Percentiles rank a stretch among this genome's conserved stretches.
Conservation (phyloP, 2,329 filamentous ascomycete genomes). For the Malbranchea zuffiana region DNA sequence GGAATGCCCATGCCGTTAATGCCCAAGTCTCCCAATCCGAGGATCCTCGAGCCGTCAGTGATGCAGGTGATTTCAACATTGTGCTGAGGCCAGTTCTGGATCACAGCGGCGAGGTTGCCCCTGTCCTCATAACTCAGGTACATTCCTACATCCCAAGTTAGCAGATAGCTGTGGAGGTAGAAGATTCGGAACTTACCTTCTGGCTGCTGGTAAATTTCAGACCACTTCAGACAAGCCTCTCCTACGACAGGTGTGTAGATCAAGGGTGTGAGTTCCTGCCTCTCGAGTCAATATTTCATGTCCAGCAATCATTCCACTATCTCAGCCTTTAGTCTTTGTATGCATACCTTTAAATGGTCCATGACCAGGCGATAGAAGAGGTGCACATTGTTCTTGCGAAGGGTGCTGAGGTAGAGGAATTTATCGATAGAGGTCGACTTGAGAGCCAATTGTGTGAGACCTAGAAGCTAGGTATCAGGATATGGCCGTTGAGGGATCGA, state of each 20-base stretch:
- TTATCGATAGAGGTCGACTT: conserved; percentile 40
- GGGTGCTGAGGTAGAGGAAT: conserved; percentile 40
- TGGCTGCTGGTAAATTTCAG: conserved; percentile 85
- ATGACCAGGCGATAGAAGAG: conserved; percentile 42
- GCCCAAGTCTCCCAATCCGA: conserved; percentile 84
- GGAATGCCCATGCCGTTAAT: conserved; percentile 98
- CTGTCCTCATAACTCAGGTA: conserved; percentile 95
- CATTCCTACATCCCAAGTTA: conserved; percentile 42
- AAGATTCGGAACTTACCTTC: conserved; percentile 50
- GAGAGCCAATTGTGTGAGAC: conserved; percentile 37
- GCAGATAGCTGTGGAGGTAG: not conserved
- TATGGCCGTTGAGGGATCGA: not conserved
- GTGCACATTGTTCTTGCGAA: conserved; percentile 43
- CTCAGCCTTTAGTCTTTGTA: not conserved
- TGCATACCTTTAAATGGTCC: conserved; percentile 35
- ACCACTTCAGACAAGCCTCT: conserved; percentile 93
- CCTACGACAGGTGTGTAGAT: conserved; percentile 54
- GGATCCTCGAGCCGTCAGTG: conserved; percentile 87
- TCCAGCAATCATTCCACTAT: too few relatives aligned
- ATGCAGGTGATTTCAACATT: conserved; percentile 93
- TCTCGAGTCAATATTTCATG: too few relatives aligned
- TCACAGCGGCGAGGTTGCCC: conserved; percentile 76
- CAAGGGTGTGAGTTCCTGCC: conserved; percentile 38
- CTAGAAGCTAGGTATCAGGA: conserved; percentile 15
- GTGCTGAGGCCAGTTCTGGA: conserved; percentile 82